A percentile compares a stretch with the other conserved stretches of the same genome.
phyloP scores from a whole-genome alignment of 305 asterid genomes.

The Fraxinus platypoda region DNA sequence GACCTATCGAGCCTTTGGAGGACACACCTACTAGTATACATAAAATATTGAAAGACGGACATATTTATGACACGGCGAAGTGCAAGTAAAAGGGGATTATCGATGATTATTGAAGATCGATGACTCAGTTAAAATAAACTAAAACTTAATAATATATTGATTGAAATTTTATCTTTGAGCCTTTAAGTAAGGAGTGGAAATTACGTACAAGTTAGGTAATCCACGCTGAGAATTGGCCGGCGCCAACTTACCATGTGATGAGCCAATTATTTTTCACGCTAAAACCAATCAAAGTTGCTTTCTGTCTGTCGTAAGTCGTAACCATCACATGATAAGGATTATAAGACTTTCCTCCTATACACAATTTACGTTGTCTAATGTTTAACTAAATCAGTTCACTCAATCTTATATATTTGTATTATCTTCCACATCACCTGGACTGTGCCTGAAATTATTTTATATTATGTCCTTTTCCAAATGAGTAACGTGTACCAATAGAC shows the following conservation, averaged over 20 bases:
- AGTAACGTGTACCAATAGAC: not conserved
- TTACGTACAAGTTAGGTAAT: not conserved
- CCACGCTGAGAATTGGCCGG: not conserved
- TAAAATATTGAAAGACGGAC: not conserved
- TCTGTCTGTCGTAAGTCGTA: not conserved
- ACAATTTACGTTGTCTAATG: not conserved
- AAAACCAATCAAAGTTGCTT: not conserved
- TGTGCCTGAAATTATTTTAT: not conserved
- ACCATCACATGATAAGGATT: not conserved
- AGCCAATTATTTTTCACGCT: constrained; percentile 23
- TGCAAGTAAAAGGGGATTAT: too few relatives aligned
- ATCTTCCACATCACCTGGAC: not conserved
- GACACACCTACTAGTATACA: not conserved
- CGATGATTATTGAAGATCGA: too few relatives aligned
- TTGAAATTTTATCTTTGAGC: too few relatives aligned
- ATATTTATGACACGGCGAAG: too few relatives aligned
- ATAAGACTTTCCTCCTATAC: not conserved
- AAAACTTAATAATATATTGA: too few relatives aligned
- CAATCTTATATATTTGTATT: not conserved
- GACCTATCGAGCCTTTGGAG: not conserved
- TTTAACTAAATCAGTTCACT: constrained; percentile 13
- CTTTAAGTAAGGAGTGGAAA: not conserved
- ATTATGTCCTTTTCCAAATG: not conserved
- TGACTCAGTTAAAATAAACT: too few relatives aligned
- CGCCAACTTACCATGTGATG: constrained; percentile 32